phyloP scores from a whole-genome alignment of 2,329 filamentous ascomycete genomes.

The Diaporthe destruens region DNA sequence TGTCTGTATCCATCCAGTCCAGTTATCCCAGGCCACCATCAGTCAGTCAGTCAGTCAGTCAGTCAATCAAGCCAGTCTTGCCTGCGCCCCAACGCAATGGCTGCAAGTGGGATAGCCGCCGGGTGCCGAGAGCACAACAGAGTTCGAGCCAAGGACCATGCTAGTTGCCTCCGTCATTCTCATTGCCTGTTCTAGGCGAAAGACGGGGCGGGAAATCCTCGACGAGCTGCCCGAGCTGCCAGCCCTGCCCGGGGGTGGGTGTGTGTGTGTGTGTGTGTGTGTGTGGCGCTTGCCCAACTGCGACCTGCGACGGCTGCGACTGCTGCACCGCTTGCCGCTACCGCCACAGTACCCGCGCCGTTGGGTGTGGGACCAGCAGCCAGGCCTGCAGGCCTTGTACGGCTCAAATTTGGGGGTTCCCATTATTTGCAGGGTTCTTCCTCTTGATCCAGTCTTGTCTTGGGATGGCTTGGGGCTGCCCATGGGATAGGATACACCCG shows the following conservation, averaged over 20 bases:
- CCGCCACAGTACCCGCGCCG: slow-evolving; percentile 20
- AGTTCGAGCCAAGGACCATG: slow-evolving; percentile 21
- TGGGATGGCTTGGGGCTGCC: slow-evolving; percentile 25
- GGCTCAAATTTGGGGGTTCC: not conserved
- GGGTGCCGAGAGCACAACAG: slow-evolving; percentile 16
- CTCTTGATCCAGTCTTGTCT: slow-evolving; percentile 28
- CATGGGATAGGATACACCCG: slow-evolving; percentile 26
- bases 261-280: too few relatives aligned
- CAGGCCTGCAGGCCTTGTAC: not conserved
- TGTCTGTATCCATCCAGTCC: slow-evolving; percentile 6
- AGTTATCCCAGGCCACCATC: too few relatives aligned
- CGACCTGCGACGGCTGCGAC: slow-evolving; percentile 1
- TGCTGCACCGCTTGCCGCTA: slow-evolving; percentile 10
- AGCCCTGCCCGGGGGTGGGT: not conserved
- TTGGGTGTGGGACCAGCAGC: slow-evolving; percentile 19
- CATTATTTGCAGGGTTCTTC: slow-evolving; percentile 33
- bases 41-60: not conserved
- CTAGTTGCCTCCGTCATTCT: not conserved
- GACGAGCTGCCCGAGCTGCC: slow-evolving; percentile 1
- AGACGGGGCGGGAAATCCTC: slow-evolving; percentile 42
- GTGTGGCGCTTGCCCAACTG: too few relatives aligned
- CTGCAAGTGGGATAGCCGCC: slow-evolving; percentile 9
- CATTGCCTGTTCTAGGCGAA: slow-evolving; percentile 37
- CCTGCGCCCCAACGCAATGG: slow-evolving; percentile 23
- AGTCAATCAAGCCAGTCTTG: not conserved